These are phyloP conservation scores for Ophiostoma ulmi DNA, from an alignment of 2,329 filamentous ascomycete genomes.

Conservation along the genomic window DNA sequence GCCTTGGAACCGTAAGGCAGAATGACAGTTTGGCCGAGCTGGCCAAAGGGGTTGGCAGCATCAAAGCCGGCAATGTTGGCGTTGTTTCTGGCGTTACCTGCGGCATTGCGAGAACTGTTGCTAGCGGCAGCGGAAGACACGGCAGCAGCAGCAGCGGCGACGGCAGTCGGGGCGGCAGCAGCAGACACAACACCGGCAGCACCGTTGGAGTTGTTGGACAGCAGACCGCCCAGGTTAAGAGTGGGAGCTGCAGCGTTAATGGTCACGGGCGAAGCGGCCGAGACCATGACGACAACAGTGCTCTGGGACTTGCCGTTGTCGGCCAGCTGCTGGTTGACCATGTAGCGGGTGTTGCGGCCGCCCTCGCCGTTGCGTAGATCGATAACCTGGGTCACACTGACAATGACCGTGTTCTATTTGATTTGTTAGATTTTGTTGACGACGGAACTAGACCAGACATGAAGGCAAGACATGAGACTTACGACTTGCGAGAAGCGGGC, in stretches of 20 bases:
- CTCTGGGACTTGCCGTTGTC: conserved; percentile 36
- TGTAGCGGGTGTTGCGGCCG: conserved; percentile 35
- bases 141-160: background rate
- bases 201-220: conserved; percentile 19
- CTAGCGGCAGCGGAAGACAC: background rate
- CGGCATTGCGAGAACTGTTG: background rate
- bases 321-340: conserved; percentile 39
- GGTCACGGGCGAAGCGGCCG: conserved; percentile 36
- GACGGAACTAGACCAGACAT: background rate
- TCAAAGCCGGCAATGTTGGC: conserved; percentile 30
- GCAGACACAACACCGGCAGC: conserved; percentile 21
- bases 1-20: conserved; percentile 35
- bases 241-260: conserved; percentile 32
- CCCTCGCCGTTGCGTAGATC: conserved; percentile 33
- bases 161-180: conserved; percentile 26
- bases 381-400: conserved; percentile 37
- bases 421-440: background rate
- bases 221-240: conserved; percentile 26
- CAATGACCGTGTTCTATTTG: conserved; percentile 35
- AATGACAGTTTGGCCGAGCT: conserved; percentile 35
- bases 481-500: conserved; percentile 35
- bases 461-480: background rate
- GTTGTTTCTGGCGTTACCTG: background rate
- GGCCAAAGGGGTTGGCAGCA: conserved; percentile 35
- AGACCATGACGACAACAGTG: conserved; percentile 39